phyloP scores from a whole-genome alignment of 1,284 basidiomycete species.

The Baeospora myosura region DNA sequence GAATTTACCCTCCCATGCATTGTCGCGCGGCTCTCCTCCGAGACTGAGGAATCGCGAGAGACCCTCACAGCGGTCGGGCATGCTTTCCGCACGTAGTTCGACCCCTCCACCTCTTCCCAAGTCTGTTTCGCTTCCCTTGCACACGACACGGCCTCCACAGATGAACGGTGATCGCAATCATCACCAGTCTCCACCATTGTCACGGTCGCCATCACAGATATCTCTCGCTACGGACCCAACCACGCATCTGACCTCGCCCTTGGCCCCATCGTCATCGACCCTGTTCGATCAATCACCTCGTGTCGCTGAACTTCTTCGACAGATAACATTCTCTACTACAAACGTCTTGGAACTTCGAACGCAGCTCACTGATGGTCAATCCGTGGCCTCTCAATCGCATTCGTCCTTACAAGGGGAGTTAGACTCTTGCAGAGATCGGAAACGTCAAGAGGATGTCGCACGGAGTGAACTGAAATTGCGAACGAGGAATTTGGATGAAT shows the following conservation, averaged over 20 bases:
- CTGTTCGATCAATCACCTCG: conserved; percentile 63
- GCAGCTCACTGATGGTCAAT: conserved; percentile 71
- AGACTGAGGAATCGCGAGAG: conserved; percentile 54
- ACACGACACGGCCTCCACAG: conserved; percentile 40
- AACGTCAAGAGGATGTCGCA: conserved; percentile 77
- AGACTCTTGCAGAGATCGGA: conserved; percentile 65
- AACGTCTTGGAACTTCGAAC: conserved; percentile 65
- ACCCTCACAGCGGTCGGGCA: conserved; percentile 32
- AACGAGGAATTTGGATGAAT: conserved; percentile 82
- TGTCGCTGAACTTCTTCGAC: conserved; percentile 69
- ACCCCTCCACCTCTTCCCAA: conserved; percentile 79
- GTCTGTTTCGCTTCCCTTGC: conserved; percentile 69
- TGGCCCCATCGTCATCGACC: conserved; percentile 28
- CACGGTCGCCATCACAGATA: no score
- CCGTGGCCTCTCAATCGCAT: conserved; percentile 56
- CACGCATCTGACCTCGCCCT: conserved; percentile 25
- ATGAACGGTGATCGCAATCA: conserved; percentile 21
- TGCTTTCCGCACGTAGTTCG: conserved; percentile 41
- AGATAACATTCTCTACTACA: conserved; percentile 64
- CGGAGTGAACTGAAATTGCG: conserved; percentile 74
- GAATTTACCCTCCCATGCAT: conserved; percentile 31
- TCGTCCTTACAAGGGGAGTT: conserved; percentile 65
- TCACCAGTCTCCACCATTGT: conserved; percentile 26
- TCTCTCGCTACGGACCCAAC: conserved; percentile 26
- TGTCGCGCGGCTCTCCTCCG: conserved; percentile 39